These are phyloP conservation scores for Solanum chaucha DNA, from an alignment of 257 asterid genomes.

Conservation along the genomic window DNA sequence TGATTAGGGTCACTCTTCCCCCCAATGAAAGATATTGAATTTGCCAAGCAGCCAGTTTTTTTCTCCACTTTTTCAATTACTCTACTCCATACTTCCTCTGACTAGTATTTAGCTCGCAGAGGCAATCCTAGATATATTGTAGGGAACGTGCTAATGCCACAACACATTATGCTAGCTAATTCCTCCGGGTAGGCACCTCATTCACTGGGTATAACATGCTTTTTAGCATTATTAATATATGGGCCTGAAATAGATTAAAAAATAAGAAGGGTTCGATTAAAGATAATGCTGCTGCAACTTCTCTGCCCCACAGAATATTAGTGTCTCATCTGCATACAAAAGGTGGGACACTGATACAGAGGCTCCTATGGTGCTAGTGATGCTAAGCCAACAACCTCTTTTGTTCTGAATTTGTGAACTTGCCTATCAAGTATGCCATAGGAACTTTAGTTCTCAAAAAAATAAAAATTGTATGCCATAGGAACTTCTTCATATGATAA, in stretches of 20 bases:
- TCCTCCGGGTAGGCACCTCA: not conserved
- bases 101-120: not conserved
- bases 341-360: not conserved
- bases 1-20: not conserved
- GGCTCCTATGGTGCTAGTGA: not conserved
- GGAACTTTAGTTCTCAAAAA: not conserved
- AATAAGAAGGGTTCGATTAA: not conserved
- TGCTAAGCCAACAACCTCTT: not conserved
- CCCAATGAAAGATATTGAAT: not conserved
- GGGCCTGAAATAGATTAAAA: not conserved
- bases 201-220: not conserved
- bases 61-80: not conserved
- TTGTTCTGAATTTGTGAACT: not conserved
- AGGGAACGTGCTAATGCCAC: not conserved
- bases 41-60: not conserved
- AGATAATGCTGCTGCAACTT: not conserved
- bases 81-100: not conserved
- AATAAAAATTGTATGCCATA: not conserved
- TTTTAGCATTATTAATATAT: not conserved
- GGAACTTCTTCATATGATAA: not conserved
- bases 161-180: not conserved
- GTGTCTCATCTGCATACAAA: not conserved
- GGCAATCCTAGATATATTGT: not conserved
- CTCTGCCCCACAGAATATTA: not conserved
- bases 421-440: not conserved